Conservation (phyloP, 139 green algal genomes). For the Chlamydomonas asymmetrica region DNA sequence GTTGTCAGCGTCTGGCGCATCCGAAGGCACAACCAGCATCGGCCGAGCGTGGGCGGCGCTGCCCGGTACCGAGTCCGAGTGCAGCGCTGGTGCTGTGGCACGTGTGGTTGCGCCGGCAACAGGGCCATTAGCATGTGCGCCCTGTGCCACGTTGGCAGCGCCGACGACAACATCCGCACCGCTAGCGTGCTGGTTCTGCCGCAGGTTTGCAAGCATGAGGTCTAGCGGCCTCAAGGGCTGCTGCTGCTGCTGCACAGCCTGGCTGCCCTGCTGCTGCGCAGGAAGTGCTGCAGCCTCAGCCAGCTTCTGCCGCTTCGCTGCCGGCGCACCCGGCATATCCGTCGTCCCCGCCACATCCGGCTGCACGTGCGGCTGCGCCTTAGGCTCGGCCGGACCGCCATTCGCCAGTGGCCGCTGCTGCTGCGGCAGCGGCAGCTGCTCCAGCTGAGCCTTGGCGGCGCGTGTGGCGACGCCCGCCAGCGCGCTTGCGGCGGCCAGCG, state of each 20-base stretch:
- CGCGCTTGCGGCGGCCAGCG: neutral
- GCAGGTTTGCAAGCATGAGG: conserved; percentile 11
- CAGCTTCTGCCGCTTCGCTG: neutral
- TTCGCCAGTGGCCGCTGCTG: neutral
- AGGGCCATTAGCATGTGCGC: too few species aligned
- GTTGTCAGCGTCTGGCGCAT: too few species aligned
- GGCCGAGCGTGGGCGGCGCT: too few species aligned
- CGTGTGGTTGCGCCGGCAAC: too few species aligned
- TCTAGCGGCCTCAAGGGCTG: neutral
- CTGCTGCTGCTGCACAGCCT: conserved; percentile 8
- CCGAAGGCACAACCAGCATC: too few species aligned
- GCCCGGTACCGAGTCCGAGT: too few species aligned
- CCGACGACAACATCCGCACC: conserved; percentile 21
- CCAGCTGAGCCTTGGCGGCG: conserved; percentile 1
- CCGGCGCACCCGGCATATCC: neutral
- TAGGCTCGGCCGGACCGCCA: neutral
- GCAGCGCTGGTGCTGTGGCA: too few species aligned
- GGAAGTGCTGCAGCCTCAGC: neutral
- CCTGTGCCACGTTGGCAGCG: conserved; percentile 24
- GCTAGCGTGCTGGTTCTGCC: neutral
- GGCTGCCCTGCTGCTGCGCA: neutral
- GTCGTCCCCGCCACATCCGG: neutral
- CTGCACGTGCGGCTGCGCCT: neutral
- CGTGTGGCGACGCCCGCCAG: neutral
- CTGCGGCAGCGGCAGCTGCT: neutral